A percentile compares a stretch with the other conserved stretches of the same genome.
These are phyloP conservation scores for Monilinia polystroma DNA, from an alignment of 2,329 filamentous ascomycete species.

Conservation along the genomic window DNA sequence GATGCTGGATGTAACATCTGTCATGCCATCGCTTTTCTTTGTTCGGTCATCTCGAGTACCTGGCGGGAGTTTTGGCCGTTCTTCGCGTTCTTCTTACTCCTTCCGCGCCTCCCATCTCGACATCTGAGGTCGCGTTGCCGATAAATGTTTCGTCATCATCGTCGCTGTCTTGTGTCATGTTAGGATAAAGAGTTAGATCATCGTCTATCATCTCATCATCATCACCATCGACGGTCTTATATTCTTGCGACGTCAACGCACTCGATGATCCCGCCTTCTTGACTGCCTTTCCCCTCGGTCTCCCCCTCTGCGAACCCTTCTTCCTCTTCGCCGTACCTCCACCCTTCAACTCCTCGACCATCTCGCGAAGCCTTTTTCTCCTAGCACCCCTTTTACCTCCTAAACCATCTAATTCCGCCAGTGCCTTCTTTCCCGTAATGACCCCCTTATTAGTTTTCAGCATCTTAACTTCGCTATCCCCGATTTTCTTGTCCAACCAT, in stretches of 20 bases:
- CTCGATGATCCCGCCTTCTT: slow-evolving; percentile 20
- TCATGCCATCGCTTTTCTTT: neutral
- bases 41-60: neutral
- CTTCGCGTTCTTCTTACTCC: slow-evolving; percentile 2
- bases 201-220: slow-evolving; percentile 1
- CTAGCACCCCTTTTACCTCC: slow-evolving; percentile 23
- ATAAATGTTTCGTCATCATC: neutral
- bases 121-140: neutral
- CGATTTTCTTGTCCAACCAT: slow-evolving; percentile 49
- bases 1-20: neutral
- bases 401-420: slow-evolving; percentile 33
- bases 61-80: neutral
- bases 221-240: neutral
- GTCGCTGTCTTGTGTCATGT: neutral
- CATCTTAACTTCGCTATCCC: neutral
- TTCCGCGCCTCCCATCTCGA: slow-evolving; percentile 5
- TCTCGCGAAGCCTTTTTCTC: slow-evolving; percentile 15
- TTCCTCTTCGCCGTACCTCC: slow-evolving; percentile 22
- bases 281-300: slow-evolving; percentile 22
- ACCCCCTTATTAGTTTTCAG: slow-evolving; percentile 31
- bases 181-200: too few species aligned
- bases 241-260: too few species aligned
- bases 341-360: neutral
- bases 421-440: slow-evolving; percentile 29
- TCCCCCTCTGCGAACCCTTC: slow-evolving; percentile 17